A percentile compares a stretch with the other conserved stretches of the same genome.
phyloP scores from a whole-genome alignment of 805 yeast species.

The Ogataea paraovalis region DNA sequence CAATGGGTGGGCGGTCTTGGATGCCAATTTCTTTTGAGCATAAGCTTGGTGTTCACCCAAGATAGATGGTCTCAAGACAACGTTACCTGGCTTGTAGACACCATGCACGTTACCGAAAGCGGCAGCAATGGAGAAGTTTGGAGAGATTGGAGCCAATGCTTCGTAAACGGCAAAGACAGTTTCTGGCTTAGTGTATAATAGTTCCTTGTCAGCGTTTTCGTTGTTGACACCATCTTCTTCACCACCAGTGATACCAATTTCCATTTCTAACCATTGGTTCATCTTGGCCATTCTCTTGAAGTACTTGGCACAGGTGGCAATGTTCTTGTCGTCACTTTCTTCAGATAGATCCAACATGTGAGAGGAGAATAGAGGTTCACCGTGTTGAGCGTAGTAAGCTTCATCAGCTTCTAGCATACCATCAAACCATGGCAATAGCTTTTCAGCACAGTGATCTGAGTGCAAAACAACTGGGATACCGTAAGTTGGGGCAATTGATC shows the following conservation, averaged over 20 bases:
- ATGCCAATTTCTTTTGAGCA: constrained; percentile 64
- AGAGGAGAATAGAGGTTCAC: constrained; percentile 96
- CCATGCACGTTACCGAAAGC: constrained; percentile 99
- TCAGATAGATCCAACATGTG: constrained; percentile 98
- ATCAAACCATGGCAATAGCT: constrained; percentile 96
- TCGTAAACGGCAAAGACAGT: constrained; percentile 89
- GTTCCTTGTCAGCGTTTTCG: constrained; percentile 82
- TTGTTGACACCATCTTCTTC: constrained; percentile 99
- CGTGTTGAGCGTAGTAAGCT: constrained; percentile 78
- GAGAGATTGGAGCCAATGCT: constrained; percentile 86
- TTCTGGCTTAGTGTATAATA: constrained; percentile 92
- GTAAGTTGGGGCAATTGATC: constrained; percentile 93
- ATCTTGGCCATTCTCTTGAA: constrained; percentile 90
- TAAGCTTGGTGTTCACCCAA: constrained; percentile 93
- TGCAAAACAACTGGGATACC: constrained; percentile 96
- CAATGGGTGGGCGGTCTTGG: constrained; percentile 60
- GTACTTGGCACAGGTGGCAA: constrained; percentile 89
- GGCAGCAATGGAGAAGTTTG: constrained; percentile 99
- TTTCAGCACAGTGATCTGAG: constrained; percentile 98
- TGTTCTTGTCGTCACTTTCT: constrained; percentile 95
- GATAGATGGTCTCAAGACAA: constrained; percentile 84
- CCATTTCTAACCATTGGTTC: constrained; percentile 99
- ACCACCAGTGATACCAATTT: constrained; percentile 99
- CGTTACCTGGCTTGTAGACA: constrained; percentile 99
- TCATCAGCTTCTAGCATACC: constrained; percentile 98